Base-by-base conservation (phyloP, 23 red algal species). In the Gracilaria domingensis region DNA sequence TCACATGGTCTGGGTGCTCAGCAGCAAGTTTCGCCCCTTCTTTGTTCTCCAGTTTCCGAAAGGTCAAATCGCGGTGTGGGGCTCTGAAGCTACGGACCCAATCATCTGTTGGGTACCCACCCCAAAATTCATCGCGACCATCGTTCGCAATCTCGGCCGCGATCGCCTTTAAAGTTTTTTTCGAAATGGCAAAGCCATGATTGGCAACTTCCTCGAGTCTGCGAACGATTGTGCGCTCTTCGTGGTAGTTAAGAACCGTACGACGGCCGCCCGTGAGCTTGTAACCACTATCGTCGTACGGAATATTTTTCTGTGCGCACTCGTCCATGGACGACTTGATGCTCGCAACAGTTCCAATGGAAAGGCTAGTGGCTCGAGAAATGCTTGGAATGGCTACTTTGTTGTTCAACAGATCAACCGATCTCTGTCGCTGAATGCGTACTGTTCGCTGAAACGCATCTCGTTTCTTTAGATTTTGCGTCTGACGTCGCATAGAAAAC, bases 11-110 rank as follows among this genome's bases (percentile, higher is more conserved):
- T 8, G 44, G 60, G 35, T 59, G 0, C 13, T 69, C 57, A 4
- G 39, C 44, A 25, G 45, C 34, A 11, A 85, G 4, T 40, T 85
- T 85, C 4, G 58, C 4, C 0, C 2, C 16, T 17, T 69, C 81
- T 40, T 69, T 67, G 17, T 85, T 69, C 37, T 85, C 81, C 24
- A 26, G 30, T 16, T 85, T 69, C 29, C 62, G 81, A n/a, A 85
- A 42, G 16, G 78, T 58, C 3, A 85, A 44, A 17, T 85, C 81
- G 12, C 81, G 58, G 26, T 85, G 53, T 21, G 58, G 5, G 48
- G 81, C 57, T 1, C 81, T 6, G 58, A 85, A 85, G 30, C 29
- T 36, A 1, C 81, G 26, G 4, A 85, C 35, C 57, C 34, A 66
- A 33, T 85, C 81, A 32, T 23, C 39, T 0, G 47, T 37, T 45